These are phyloP conservation scores for Daldinia sp. DNA, from an alignment of 2,329 filamentous ascomycete genomes.

Conservation along the genomic window DNA sequence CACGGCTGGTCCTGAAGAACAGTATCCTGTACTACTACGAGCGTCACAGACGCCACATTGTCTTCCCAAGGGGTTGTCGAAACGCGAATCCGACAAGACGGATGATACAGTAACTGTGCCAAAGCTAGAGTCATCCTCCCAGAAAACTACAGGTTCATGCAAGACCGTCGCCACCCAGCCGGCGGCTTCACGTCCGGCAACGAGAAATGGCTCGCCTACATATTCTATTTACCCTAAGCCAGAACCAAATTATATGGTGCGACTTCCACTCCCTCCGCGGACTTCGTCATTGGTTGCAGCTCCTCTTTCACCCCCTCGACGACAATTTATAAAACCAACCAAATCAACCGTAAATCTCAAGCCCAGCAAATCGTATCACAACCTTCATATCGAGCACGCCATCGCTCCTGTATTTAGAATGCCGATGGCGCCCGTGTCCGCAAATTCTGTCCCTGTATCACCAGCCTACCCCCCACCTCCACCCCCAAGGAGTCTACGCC, in stretches of 20 bases:
- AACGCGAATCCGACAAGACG: slow-evolving; percentile 12
- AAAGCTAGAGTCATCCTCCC: slow-evolving; percentile 10
- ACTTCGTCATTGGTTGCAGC: slow-evolving; percentile 43
- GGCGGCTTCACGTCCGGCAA: slow-evolving; percentile 25
- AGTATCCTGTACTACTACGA: slow-evolving; percentile 34
- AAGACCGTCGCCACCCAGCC: slow-evolving; percentile 30
- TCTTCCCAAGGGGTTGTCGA: slow-evolving; percentile 30
- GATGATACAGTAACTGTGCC: slow-evolving; percentile 42
- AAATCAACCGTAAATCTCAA: slow-evolving; percentile 40
- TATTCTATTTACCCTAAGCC: slow-evolving; percentile 56
- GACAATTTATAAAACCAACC: slow-evolving; percentile 36
- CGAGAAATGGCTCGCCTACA: slow-evolving; percentile 36
- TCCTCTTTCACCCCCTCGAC: slow-evolving; percentile 40
- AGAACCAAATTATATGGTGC: slow-evolving; percentile 18
- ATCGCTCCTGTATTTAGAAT: slow-evolving; percentile 5
- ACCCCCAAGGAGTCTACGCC: slow-evolving; percentile 31
- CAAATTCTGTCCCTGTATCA: slow-evolving; percentile 40
- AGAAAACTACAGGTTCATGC: slow-evolving; percentile 38
- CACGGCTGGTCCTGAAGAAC: slow-evolving; percentile 24
- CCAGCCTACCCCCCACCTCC: slow-evolving; percentile 41
- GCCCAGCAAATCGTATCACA: slow-evolving; percentile 33
- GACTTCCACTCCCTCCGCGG: slow-evolving; percentile 47
- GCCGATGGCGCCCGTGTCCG: slow-evolving; percentile 1
- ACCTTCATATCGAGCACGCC: slow-evolving; percentile 10
- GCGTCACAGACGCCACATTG: slow-evolving; percentile 32